A percentile compares a stretch with the other conserved stretches of the same genome.
phyloP scores from a whole-genome alignment of 2,329 filamentous ascomycete genomes.

The Plectosphaerella sp. region DNA sequence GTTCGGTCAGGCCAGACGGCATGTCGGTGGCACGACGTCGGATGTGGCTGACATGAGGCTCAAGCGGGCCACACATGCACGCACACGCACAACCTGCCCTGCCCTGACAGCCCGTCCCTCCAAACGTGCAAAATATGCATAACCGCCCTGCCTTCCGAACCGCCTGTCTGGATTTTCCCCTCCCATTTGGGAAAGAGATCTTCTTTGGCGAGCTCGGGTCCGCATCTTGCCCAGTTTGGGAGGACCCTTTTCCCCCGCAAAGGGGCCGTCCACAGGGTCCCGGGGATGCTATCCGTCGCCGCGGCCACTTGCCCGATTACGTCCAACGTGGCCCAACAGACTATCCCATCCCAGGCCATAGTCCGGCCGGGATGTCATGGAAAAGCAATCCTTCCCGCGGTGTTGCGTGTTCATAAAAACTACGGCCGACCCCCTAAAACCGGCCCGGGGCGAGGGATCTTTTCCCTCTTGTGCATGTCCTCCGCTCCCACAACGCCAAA shows the following conservation, averaged over 20 bases:
- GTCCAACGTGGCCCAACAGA: slow-evolving; percentile 1
- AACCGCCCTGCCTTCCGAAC: background rate
- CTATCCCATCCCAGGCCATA: slow-evolving; percentile 5
- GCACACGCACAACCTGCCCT: background rate
- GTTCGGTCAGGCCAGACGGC: no score
- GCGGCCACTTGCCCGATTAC: background rate
- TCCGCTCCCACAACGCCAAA: no score
- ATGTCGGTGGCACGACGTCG: no score
- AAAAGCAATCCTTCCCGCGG: no score
- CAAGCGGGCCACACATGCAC: no score
- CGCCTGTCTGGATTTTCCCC: background rate
- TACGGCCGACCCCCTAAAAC: no score
- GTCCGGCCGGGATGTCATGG: background rate
- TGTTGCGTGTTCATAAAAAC: no score
- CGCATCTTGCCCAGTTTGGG: background rate
- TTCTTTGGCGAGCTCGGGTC: background rate
- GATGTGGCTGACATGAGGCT: no score
- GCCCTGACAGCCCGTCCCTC: background rate
- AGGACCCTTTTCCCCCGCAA: background rate
- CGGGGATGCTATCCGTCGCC: no score
- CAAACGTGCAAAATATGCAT: background rate
- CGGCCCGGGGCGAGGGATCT: no score
- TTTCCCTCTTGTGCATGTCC: no score
- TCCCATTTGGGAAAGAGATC: background rate
- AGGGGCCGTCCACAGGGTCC: background rate